Conservation (phyloP, 495 filamentous ascomycete species). For the Aspergillus saccharolyticus region DNA sequence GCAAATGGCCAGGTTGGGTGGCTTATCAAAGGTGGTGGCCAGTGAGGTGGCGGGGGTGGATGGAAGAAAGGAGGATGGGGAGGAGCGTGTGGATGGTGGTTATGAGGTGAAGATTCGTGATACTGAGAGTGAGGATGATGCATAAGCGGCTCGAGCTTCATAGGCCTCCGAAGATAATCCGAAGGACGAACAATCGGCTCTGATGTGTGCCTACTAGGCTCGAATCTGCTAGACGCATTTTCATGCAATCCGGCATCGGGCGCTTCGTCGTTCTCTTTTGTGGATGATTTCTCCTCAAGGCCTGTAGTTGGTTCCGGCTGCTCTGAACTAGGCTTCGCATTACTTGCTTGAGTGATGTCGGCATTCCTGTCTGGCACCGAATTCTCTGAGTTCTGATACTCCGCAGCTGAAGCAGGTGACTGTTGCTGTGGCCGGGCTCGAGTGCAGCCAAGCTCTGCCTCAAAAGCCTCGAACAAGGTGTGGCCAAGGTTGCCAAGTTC, state of each 20-base stretch:
- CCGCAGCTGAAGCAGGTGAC: neutral
- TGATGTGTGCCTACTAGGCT: neutral
- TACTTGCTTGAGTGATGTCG: neutral
- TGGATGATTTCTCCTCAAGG: neutral
- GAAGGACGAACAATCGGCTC: too few species aligned
- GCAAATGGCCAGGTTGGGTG: neutral
- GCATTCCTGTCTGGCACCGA: neutral
- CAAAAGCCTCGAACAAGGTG: conserved; percentile 38
- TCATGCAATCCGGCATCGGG: neutral
- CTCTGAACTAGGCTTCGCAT: neutral
- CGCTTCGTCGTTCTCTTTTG: neutral
- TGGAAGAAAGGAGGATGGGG: neutral
- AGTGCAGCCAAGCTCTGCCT: conserved; percentile 31
- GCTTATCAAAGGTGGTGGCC: neutral
- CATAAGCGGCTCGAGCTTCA: neutral
- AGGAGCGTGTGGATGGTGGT: neutral
- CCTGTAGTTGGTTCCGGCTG: neutral
- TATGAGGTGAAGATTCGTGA: neutral
- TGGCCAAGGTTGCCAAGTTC: conserved; percentile 43
- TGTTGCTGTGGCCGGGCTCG: conserved; percentile 3
- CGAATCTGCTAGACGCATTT: neutral
- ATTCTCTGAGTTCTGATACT: neutral
- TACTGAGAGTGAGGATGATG: conserved; percentile 13
- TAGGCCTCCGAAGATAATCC: too few species aligned
- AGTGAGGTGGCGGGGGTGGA: neutral